Evolutionary conservation across 164 flowering plant genomes (phyloP).

Genomic region (Sextonia rubra): DNA sequence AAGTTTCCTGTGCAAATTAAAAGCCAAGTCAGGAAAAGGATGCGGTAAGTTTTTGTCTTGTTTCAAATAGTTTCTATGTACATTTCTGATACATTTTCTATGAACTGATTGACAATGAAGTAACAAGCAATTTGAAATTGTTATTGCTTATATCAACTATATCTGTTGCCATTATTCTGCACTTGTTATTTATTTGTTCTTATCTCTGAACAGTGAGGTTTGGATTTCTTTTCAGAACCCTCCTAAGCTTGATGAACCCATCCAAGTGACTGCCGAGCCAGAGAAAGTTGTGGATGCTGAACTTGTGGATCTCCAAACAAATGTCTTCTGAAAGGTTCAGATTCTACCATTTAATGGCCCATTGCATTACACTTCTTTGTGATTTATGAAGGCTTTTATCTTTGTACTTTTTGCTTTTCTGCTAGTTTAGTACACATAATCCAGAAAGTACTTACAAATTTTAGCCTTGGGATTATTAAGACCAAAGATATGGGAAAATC

Average conservation of each 20-base stretch:
- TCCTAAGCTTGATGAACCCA: slow-evolving; percentile 70
- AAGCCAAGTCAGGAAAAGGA: not conserved
- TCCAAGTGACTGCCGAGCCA: slow-evolving; percentile 31
- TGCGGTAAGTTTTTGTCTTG: not conserved
- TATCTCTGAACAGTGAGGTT: not conserved
- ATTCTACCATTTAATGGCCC: not conserved
- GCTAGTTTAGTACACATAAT: no score
- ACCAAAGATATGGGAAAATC: not conserved
- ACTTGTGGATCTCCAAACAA: slow-evolving; percentile 61
- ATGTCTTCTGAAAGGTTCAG: slow-evolving; percentile 55
- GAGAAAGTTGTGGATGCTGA: slow-evolving; percentile 52
- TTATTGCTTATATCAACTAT: not conserved
- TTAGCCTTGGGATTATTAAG: not conserved
- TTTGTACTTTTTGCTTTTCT: not conserved
- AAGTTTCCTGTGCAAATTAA: not conserved
- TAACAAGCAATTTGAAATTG: not conserved
- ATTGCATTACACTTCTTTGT: not conserved
- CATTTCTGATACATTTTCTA: not conserved
- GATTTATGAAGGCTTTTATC: not conserved
- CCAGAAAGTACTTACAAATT: not conserved
- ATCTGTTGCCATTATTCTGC: not conserved
- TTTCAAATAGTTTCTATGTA: not conserved
- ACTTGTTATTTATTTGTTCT: not conserved
- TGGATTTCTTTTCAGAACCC: slow-evolving; percentile 47
- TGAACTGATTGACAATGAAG: not conserved